Evolutionary conservation across 805 yeast species (phyloP), one percentile per base, ranked within the genome.

Genomic region (Jamesozyma gamospora): DNA sequence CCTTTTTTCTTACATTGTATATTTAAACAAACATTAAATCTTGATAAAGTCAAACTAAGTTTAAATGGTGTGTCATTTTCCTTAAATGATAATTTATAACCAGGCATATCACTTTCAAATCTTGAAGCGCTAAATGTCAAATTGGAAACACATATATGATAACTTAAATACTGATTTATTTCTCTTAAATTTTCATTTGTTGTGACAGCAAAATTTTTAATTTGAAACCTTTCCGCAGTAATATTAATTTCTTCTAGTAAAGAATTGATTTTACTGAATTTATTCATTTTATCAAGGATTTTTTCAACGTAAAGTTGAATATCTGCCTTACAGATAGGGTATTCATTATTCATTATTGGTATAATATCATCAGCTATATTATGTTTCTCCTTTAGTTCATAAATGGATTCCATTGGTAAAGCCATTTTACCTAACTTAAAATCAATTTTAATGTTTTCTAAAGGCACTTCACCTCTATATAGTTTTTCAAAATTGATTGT

Each of bases 11-110:
- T 40, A 3, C 48, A 45, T 9, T 45, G 44, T 28, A 62, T 51
- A 28, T 55, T 54, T 44, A 65, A 41, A 2, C 51, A 45, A 4
- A 67, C 31, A 2, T 60, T 58, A 1, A 66, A 43, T 13, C 67
- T 64, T 14, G 71, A 58, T n/a, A 68, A 37, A 8, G 69, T 63
- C 8, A 59, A 28, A 10, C 65, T 56, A 21, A 62, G 40, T 36
- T 66, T 68, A 19, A 64, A 50, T 1, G 78, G 77, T 15, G 53
- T 58, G 40, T 72, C 77, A 4, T 56, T 52, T 26, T 60, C 58
- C 3, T 53, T 52, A 40, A 64, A 73, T 14, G 58, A 42, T 11
- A 73, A 47, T 31, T 72, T 74, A 45, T 58, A 73, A 2, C 79
- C 77, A 2, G 76, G 71, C 34, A 65, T 60, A 5, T 59, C 55